Evolutionary conservation across 2,329 filamentous ascomycete genomes (phyloP), one percentile per base, ranked within the genome.

Genomic region (Neonectria magnoliae): DNA sequence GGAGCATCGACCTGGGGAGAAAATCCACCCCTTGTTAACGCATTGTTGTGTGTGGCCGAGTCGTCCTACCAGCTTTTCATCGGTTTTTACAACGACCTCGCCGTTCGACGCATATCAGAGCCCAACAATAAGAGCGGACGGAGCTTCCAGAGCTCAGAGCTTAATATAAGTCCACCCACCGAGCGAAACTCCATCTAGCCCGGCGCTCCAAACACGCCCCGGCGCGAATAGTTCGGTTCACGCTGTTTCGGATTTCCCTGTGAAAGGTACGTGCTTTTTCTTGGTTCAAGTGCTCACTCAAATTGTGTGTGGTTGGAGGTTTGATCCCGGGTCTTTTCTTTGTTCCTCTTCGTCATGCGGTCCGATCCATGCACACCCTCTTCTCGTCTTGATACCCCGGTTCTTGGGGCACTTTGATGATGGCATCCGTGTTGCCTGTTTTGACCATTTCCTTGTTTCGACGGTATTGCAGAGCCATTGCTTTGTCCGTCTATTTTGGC

Each of bases 211-310:
- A 64, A 55, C 61, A 59, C 61, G 61, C 61, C 61, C 61, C 59
- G 55, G 51, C 54, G 42, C 13, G 22, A 44, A 54, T 52, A 45
- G 48, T 45, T 45, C 61, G 51, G 52, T 57, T 54, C 42, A 50
- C 38, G 42, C 18, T 54, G 61, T 64, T 64, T 64, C 61, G 56
- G 51, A 59, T 59, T 57, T 53, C 20, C 38, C 47, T 53, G 48
- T 41, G 27, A 38, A 62, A 52, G 61, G 61, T 64, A 59, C 56
- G 61, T 64, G 56, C 61, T 59, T 64, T 62, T 61, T 36, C 44
- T 18, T 51, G n/a, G 48, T 33, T 22, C 8, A 27, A 51, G 48
- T 20, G 16, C 29, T 27, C 8, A 33, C 18, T 27, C 8, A 22
- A 13, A 51, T 36, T 51, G n/a, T 33, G n/a, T 51, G n/a, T 33